Conservation (phyloP, 1,139 yeast genomes). For the Entelexis paramagnoliae region DNA sequence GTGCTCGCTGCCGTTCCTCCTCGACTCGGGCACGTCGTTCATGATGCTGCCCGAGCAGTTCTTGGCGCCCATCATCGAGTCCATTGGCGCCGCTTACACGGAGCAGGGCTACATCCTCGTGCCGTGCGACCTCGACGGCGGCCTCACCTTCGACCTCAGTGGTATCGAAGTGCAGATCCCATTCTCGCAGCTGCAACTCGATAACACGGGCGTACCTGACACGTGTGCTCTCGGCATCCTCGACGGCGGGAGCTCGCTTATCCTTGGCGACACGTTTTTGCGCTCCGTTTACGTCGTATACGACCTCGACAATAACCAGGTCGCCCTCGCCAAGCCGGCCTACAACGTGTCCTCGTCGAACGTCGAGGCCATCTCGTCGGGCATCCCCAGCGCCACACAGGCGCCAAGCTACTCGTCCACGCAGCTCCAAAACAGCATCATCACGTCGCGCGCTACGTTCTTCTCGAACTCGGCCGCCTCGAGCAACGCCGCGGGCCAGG, state of each 20-base stretch:
- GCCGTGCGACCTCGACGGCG: constrained; percentile 22
- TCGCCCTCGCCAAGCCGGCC: constrained; percentile 45
- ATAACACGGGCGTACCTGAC: constrained; percentile 4
- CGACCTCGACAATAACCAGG: constrained; percentile 51
- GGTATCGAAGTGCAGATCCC: constrained; percentile 42
- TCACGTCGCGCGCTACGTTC: constrained; percentile 13
- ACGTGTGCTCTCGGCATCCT: constrained; percentile 22
- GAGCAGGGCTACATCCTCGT: constrained; percentile 18
- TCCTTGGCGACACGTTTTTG: constrained; percentile 61
- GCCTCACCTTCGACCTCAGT: constrained; percentile 39
- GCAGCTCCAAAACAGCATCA: constrained; percentile 1
- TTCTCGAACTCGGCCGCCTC: neutral
- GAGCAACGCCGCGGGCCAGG: neutral
- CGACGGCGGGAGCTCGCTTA: constrained; percentile 20
- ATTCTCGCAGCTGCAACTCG: constrained; percentile 31
- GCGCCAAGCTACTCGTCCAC: constrained; percentile 26
- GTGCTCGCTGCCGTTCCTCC: constrained; percentile 27
- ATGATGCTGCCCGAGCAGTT: constrained; percentile 41
- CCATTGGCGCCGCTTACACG: constrained; percentile 18
- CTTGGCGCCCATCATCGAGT: constrained; percentile 29
- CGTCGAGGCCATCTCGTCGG: constrained; percentile 26
- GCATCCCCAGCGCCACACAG: constrained; percentile 27
- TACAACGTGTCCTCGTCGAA: constrained; percentile 21
- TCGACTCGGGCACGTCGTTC: constrained; percentile 60
- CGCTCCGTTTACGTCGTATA: constrained; percentile 62